A percentile compares a stretch with the other conserved stretches of the same genome.
These are phyloP conservation scores for Cardamine chenopodiifolia DNA, from an alignment of 345 rosid species.

Conservation along the genomic window DNA sequence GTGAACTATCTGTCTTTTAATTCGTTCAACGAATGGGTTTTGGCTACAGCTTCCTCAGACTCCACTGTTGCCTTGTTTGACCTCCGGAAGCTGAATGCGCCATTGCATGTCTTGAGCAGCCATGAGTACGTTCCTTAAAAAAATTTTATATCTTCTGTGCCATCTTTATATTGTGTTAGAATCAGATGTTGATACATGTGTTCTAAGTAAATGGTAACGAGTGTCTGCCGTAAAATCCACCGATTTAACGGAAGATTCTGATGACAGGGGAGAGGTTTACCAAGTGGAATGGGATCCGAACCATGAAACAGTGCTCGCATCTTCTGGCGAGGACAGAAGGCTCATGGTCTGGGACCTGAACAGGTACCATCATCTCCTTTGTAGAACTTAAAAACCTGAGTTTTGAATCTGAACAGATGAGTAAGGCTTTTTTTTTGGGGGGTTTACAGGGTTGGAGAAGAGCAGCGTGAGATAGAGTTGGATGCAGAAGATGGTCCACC, in stretches of 20 bases:
- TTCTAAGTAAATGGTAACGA: not conserved
- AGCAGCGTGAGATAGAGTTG: conserved; percentile 73
- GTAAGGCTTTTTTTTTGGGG: not conserved
- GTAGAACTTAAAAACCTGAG: not conserved
- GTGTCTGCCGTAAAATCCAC: not conserved
- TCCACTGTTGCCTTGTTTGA: conserved; percentile 81
- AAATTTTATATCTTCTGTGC: not conserved
- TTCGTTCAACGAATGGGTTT: conserved; percentile 75
- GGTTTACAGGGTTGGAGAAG: conserved; percentile 74
- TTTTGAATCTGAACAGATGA: not conserved
- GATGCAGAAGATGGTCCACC: conserved; percentile 94
- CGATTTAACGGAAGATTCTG: not conserved
- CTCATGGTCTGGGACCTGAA: conserved; percentile 90
- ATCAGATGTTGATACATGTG: not conserved
- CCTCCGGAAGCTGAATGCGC: conserved; percentile 63
- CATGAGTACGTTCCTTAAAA: conserved; percentile 56
- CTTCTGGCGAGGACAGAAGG: conserved; percentile 91
- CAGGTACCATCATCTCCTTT: conserved; percentile 54
- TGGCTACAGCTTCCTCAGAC: conserved; percentile 95
- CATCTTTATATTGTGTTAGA: not conserved
- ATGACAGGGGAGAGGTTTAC: conserved; percentile 63
- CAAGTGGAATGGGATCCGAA: conserved; percentile 99
- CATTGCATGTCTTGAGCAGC: conserved; percentile 73
- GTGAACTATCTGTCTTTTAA: conserved; percentile 84
- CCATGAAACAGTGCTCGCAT: conserved; percentile 88